phyloP scores from a whole-genome alignment of 345 rosid genomes.

The Fremontodendron californicum region DNA sequence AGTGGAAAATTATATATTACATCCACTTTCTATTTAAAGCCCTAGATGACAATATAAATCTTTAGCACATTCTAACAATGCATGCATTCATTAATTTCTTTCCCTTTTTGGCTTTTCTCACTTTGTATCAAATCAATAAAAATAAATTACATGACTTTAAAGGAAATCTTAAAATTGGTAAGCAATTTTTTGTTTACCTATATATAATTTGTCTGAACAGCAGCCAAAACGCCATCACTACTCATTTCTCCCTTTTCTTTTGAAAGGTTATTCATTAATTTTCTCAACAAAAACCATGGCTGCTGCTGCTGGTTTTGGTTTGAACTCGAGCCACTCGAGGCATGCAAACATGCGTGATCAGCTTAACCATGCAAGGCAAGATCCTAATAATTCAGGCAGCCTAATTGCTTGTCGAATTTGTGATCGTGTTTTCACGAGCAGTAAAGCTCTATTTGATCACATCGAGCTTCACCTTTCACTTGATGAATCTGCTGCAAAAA shows the following conservation, averaged over 20 bases:
- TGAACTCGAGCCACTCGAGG: background rate
- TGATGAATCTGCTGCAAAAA: background rate
- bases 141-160: background rate
- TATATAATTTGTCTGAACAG: background rate
- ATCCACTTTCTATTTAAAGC: too few relatives aligned
- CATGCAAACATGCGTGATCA: background rate
- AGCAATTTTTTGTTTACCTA: background rate
- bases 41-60: background rate
- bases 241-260: background rate
- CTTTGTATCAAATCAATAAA: background rate
- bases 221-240: background rate
- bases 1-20: too few relatives aligned
- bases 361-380: background rate
- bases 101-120: background rate
- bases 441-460: background rate
- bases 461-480: background rate
- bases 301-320: background rate
- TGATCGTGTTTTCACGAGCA: background rate
- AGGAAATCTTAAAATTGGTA: background rate
- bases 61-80: background rate
- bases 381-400: background rate
- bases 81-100: background rate
- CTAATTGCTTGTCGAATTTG: slow-evolving; percentile 11
- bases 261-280: background rate
- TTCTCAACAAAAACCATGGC: background rate